Base-by-base conservation (phyloP, 2,329 filamentous ascomycete species). In the Podosphaera fusca region DNA sequence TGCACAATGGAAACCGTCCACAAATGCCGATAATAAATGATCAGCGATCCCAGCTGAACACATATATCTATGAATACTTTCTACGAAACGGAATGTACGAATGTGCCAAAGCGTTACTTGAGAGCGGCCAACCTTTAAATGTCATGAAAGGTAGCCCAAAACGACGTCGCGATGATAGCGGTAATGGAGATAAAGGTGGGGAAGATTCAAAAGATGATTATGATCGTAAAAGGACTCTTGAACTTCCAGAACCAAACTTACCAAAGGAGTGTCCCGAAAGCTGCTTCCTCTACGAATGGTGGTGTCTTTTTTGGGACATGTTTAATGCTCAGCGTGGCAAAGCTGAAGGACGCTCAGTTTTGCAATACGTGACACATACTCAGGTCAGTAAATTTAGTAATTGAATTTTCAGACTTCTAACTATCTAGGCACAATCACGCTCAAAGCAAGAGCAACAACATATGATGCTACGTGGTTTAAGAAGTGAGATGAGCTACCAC, bases 211-310 rank as follows among this genome's bases (percentile, higher is more conserved):
- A 92, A 71, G 84, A 90, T 62, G 82, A 84, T 61, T 71, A 84
- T 59, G 82, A 86, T 62, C 69, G 75, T 55, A 89, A 90, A 68
- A 76, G 84, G 49, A 85, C 86, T 0, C 79, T 82, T 58, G 88
- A 94, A 66, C 76, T 96, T 45, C 90, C 90, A 3, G 75, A 79
- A 5, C 82, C 87, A 10, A 81, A 80, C 60, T 73, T 87, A 4
- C 80, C 82, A 10, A 76, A 74, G 67, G 77, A 78, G 54, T 74
- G 75, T 59, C 77, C 77, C 57, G 84, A 84, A 64, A 85, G 79
- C 60, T 87, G 86, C 33, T 96, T 98, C 66, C 75, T 98, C n/a
- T 84, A 87, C 63, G 92, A 96, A 66, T 98, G 92, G 92, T 98
- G 94, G 74, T 87, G 83, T 66, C 78, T 95, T 56, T 98, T 98